Percentiles rank a stretch among this genome's conserved stretches.
Evolutionary conservation across 306 rosid genomes (phyloP).

Genomic region (Acacia acuminata): DNA sequence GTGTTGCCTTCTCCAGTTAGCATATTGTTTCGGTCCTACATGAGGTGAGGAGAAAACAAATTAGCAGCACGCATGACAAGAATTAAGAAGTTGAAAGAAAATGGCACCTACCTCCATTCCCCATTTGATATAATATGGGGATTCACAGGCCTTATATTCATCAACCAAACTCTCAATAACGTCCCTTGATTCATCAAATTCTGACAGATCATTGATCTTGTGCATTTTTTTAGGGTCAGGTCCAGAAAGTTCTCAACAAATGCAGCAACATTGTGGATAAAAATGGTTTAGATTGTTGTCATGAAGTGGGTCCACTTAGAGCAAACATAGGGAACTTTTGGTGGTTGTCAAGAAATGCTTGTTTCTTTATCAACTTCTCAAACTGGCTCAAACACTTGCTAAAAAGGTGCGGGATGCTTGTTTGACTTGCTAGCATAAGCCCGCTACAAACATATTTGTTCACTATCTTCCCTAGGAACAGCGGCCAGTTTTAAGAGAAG

Average conservation of each 20-base stretch:
- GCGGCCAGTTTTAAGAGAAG: neutral
- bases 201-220: slow-evolving; percentile 99
- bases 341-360: slow-evolving; percentile 94
- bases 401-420: slow-evolving; percentile 95
- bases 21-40: slow-evolving; percentile 74
- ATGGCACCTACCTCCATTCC: slow-evolving; percentile 85
- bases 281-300: slow-evolving; percentile 10
- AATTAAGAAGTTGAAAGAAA: slow-evolving; percentile 24
- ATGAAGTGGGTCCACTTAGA: slow-evolving; percentile 55
- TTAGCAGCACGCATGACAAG: slow-evolving; percentile 18
- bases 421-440: slow-evolving; percentile 96
- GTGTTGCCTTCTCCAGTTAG: slow-evolving; percentile 87
- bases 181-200: slow-evolving; percentile 97
- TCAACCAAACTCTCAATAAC: slow-evolving; percentile 91
- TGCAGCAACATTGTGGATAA: slow-evolving; percentile 18
- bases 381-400: slow-evolving; percentile 96
- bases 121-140: slow-evolving; percentile 99
- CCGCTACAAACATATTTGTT: slow-evolving; percentile 49
- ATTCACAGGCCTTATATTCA: slow-evolving; percentile 96
- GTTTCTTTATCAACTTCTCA: slow-evolving; percentile 91
- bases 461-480: neutral
- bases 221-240: slow-evolving; percentile 29
- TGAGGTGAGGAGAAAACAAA: neutral
- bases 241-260: slow-evolving; percentile 22
- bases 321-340: slow-evolving; percentile 98